Evolutionary conservation across 1,284 basidiomycete genomes (phyloP), one percentile per base, ranked within the genome.

Genomic region (Trametes hirsuta): DNA sequence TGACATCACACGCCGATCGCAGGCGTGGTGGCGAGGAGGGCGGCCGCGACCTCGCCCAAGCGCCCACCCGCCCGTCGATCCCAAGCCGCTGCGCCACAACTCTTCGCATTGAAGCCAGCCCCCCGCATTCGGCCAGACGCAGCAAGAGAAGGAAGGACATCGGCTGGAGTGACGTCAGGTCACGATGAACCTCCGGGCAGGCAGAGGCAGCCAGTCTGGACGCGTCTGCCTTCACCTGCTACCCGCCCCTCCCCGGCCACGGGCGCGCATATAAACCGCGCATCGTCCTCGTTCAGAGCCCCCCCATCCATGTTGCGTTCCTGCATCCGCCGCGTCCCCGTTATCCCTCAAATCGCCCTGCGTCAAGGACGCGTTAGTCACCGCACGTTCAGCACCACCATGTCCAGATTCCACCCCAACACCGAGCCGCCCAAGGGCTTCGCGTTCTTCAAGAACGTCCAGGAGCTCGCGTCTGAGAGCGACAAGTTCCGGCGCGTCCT

Each of bases 401-500:
- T 61, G 63, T 12, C 63, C 15, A 41, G 55, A 4, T 52, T 42
- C 54, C 68, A 68, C 50, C 71, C 71, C 34, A 73, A 73, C 65
- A 72, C 69, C 10, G 58, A 67, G 58, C 71, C 72, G n/a, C 71
- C 71, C 14, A 71, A 69, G 66, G 67, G 67, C 39, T 67, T 71
- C 56, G 47, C 59, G 9, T 63, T 73, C 55, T 66, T 73, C 61
- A 66, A 63, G 53, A 71, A 71, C 53, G 35, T 73, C 41, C 47
- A 58, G 40, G 55, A 67, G 39, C 47, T 71, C 51, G 71, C 71
- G 10, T 67, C 67, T 18, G 63, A 66, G 25, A 73, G 67, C 55
- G 66, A 68, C 55, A 73, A 73, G 62, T 73, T 73, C 59, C 54
- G 72, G 39, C 63, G 70, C 34, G 72, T 73, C 6, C 54, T 73